Conservation (phyloP, 2,329 filamentous ascomycete genomes). For the Plenodomus tracheiphilus region DNA sequence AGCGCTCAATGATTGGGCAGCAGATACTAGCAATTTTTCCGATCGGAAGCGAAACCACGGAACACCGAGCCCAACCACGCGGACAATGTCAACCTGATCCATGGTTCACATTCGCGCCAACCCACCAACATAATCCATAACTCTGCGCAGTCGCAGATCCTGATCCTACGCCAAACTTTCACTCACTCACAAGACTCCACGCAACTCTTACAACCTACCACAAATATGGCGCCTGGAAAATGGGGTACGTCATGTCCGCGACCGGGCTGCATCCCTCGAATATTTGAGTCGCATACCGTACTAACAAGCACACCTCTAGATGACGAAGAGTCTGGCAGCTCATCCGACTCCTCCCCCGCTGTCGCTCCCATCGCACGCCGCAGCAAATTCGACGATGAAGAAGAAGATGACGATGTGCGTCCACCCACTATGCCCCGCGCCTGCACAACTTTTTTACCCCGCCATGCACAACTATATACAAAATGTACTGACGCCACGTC, state of each 20-base stretch:
- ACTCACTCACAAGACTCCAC: constrained; percentile 2
- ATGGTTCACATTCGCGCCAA: constrained; percentile 1
- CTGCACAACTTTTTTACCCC: constrained; percentile 20
- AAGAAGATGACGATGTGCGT: constrained; percentile 78
- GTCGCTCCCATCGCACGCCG: constrained; percentile 53
- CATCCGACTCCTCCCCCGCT: constrained; percentile 53
- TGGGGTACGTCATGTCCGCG: constrained; percentile 47
- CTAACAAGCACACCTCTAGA: constrained; percentile 40
- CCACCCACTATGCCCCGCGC: constrained; percentile 19
- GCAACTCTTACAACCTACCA: constrained; percentile 4
- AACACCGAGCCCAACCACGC: constrained; percentile 32
- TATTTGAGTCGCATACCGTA: constrained; percentile 1
- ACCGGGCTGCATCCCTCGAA: constrained; percentile 20
- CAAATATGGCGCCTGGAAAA: constrained; percentile 44
- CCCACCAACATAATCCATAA: background rate
- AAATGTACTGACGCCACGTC: constrained; percentile 21
- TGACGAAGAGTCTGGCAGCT: constrained; percentile 62
- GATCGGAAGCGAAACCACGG: constrained; percentile 21
- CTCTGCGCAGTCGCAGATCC: background rate
- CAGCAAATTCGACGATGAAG: constrained; percentile 89
- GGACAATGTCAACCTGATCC: constrained; percentile 24
- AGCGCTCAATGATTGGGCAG: constrained; percentile 33
- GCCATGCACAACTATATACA: constrained; percentile 12
- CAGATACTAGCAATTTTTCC: constrained; percentile 28
- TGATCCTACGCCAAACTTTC: background rate